A percentile compares a stretch with the other conserved stretches of the same genome.
Conservation (phyloP, 2,329 filamentous ascomycete species). For the Monosporascus sp. region DNA sequence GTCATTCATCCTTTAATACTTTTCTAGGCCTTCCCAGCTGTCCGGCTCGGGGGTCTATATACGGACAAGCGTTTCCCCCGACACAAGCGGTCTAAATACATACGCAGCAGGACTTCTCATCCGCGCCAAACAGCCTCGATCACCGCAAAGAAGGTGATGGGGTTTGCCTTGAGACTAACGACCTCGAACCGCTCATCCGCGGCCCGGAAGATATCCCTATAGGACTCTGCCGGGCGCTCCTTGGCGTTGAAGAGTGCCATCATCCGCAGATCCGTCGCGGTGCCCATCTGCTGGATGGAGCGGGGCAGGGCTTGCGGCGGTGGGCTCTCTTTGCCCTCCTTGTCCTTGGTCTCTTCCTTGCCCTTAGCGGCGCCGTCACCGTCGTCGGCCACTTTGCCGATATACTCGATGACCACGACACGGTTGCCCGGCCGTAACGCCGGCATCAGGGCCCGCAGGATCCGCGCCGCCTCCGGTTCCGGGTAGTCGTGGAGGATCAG, state of each 20-base stretch:
- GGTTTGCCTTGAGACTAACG: slow-evolving; percentile 29
- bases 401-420: slow-evolving; percentile 34
- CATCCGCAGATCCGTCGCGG: slow-evolving; percentile 43
- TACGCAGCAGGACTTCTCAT: background rate
- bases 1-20: no score
- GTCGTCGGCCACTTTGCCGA: slow-evolving; percentile 29
- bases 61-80: no score
- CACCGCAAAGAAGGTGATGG: slow-evolving; percentile 31
- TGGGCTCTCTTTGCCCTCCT: background rate
- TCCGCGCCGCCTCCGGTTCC: slow-evolving; percentile 36
- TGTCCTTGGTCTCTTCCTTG: background rate
- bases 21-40: no score
- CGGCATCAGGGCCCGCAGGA: slow-evolving; percentile 38
- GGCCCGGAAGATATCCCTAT: slow-evolving; percentile 38
- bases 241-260: slow-evolving; percentile 45
- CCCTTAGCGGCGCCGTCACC: background rate
- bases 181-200: slow-evolving; percentile 44
- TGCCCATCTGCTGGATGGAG: slow-evolving; percentile 34
- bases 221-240: slow-evolving; percentile 42
- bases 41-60: no score
- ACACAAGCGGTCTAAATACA: no score
- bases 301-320: slow-evolving; percentile 24
- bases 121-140: slow-evolving; percentile 34
- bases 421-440: slow-evolving; percentile 39
- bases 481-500: slow-evolving; percentile 54